These are phyloP conservation scores for Trypanosomatidae sp. DNA, from an alignment of 208 protist species.

Conservation along the genomic window DNA sequence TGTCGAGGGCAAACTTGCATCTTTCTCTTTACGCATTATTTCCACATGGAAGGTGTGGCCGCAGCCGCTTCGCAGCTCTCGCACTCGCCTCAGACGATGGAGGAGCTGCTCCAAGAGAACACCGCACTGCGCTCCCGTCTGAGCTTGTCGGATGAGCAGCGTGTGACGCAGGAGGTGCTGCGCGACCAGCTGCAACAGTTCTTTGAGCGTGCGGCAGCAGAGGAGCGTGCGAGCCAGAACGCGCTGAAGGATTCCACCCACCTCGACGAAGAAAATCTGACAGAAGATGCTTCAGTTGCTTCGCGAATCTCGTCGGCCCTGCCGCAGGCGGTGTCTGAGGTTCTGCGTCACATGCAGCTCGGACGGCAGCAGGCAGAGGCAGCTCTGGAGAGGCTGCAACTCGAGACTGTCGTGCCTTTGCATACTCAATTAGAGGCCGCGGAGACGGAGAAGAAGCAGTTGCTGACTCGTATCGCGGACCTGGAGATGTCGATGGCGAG, in stretches of 20 bases:
- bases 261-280: background rate
- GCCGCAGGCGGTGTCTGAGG: slow-evolving; percentile 15
- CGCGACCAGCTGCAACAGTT: slow-evolving; percentile 50
- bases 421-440: slow-evolving; percentile 52
- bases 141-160: slow-evolving; percentile 47
- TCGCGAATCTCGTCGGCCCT: slow-evolving; percentile 2
- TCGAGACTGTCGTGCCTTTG: slow-evolving; percentile 28
- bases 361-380: slow-evolving; percentile 40
- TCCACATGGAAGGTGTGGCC: too few species aligned
- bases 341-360: slow-evolving; percentile 33
- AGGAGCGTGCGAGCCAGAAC: slow-evolving; percentile 11
- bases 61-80: background rate
- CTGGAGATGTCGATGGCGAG: slow-evolving; percentile 35
- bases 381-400: slow-evolving; percentile 36
- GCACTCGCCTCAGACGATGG: slow-evolving; percentile 5
- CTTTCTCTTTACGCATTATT: too few species aligned
- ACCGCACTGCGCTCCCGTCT: slow-evolving; percentile 35
- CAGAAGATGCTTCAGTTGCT: background rate
- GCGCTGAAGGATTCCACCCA: background rate
- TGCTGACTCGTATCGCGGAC: slow-evolving; percentile 41
- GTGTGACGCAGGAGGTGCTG: slow-evolving; percentile 52
- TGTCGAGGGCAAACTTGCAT: too few species aligned
- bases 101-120: slow-evolving; percentile 66
- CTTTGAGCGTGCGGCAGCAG: slow-evolving; percentile 40
- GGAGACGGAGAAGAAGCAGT: slow-evolving; percentile 35